Conservation (phyloP, 352 stramenopile genomes). For the Elongisporangium senticosum region DNA sequence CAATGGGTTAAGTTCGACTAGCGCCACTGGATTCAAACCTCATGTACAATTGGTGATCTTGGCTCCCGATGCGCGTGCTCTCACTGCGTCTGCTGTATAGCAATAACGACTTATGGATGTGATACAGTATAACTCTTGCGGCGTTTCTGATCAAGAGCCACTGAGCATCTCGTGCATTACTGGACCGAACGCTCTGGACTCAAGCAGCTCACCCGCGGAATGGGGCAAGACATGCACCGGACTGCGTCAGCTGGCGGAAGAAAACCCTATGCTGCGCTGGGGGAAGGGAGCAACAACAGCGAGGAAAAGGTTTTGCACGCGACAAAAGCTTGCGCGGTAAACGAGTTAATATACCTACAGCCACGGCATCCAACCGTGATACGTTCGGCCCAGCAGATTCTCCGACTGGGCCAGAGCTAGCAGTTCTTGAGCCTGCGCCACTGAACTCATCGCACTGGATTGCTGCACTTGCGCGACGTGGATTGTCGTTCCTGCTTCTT, state of each 20-base stretch:
- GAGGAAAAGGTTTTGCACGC: not conserved
- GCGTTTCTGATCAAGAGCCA: not conserved
- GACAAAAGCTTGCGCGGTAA: not conserved
- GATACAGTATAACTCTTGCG: not conserved
- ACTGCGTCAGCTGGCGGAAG: not conserved
- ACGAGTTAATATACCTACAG: conserved; percentile 17
- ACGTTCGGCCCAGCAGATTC: conserved; percentile 74
- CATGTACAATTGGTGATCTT: not conserved
- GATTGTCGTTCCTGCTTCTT: conserved; percentile 19
- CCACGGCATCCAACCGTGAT: conserved; percentile 82
- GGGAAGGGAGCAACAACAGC: not conserved
- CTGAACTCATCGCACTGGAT: conserved; percentile 30
- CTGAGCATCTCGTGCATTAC: not conserved
- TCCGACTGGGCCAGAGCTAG: conserved; percentile 75
- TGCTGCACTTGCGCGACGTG: conserved; percentile 5
- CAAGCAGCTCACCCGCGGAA: not conserved
- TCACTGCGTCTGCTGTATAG: too few species aligned
- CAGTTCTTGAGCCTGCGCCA: conserved; percentile 81
- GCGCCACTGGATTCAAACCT: not conserved
- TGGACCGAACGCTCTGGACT: not conserved
- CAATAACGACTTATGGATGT: not conserved
- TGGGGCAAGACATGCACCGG: not conserved
- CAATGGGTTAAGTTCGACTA: not conserved
- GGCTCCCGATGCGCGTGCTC: not conserved
- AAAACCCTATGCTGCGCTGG: not conserved